Evolutionary conservation across 768 basidiomycete genomes (phyloP).

Genomic region (Trametes maxima): DNA sequence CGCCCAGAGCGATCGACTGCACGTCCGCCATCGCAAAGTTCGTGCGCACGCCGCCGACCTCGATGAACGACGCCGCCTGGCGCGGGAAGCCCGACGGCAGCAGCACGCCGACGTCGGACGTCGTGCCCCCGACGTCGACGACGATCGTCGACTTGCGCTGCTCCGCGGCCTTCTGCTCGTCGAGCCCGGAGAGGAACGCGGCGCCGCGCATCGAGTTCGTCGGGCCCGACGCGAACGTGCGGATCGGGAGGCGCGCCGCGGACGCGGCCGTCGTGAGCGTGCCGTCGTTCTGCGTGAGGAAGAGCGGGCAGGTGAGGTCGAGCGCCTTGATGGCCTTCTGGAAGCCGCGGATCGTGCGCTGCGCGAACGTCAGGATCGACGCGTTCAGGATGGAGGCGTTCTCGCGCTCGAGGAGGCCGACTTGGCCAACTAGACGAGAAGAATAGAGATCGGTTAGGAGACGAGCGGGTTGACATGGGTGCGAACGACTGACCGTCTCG

Average conservation of each 20-base stretch:
- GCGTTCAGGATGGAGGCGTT: constrained; percentile 72
- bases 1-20: constrained; percentile 61
- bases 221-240: constrained; percentile 52
- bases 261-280: constrained; percentile 51
- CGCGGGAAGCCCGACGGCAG: constrained; percentile 62
- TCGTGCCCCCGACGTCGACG: constrained; percentile 67
- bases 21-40: constrained; percentile 67
- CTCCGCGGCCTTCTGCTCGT: constrained; percentile 22
- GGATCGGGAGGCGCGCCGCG: constrained; percentile 60
- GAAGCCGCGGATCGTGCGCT: constrained; percentile 56
- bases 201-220: constrained; percentile 76
- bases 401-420: constrained; percentile 64
- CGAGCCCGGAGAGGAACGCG: constrained; percentile 54
- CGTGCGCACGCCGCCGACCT: constrained; percentile 60
- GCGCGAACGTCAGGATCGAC: constrained; percentile 60
- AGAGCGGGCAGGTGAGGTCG: constrained; percentile 50
- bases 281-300: constrained; percentile 64
- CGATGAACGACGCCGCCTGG: constrained; percentile 63
- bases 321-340: constrained; percentile 50
- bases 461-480: no score
- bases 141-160: constrained; percentile 47
- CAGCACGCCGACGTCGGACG: constrained; percentile 65
- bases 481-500: constrained; percentile 25
- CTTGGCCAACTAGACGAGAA: constrained; percentile 47
- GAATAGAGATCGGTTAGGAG: background rate